Evolutionary conservation across 75 land plant genomes (phyloP).

Genomic region (Cunninghamia lanceolata): DNA sequence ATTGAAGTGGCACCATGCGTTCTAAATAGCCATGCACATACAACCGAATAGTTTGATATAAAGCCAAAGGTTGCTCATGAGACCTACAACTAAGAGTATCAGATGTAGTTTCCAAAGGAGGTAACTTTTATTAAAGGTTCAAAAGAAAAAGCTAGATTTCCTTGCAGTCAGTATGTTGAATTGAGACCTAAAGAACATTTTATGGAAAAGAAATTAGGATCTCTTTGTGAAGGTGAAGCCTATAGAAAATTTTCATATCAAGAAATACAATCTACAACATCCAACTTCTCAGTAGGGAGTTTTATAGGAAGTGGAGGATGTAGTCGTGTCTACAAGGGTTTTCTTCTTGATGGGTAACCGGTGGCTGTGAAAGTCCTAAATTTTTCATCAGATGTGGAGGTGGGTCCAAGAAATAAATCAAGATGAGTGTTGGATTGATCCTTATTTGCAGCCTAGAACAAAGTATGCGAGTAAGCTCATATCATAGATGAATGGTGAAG

Average conservation of each 20-base stretch:
- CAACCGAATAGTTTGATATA: not conserved
- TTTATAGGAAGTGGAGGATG: slow-evolving; percentile 80
- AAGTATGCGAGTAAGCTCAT: no score
- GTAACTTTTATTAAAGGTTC: not conserved
- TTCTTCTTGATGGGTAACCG: slow-evolving; percentile 28
- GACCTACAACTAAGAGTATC: not conserved
- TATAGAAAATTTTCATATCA: slow-evolving; percentile 57
- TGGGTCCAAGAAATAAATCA: no score
- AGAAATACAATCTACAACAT: slow-evolving; percentile 69
- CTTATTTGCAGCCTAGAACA: no score
- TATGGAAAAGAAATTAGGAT: slow-evolving; percentile 50
- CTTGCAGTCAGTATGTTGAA: slow-evolving; percentile 5
- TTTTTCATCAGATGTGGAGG: slow-evolving; percentile 33
- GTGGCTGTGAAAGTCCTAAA: slow-evolving; percentile 64
- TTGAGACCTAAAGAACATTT: not conserved
- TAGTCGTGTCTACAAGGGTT: slow-evolving; percentile 54
- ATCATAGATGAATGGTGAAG: no score
- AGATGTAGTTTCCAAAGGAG: not conserved
- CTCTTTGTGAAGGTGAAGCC: slow-evolving; percentile 48
- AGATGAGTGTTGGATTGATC: no score
- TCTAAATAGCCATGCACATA: slow-evolving; percentile 41
- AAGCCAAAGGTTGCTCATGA: not conserved
- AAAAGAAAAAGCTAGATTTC: not conserved
- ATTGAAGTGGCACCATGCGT: slow-evolving; percentile 75
- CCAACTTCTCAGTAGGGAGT: slow-evolving; percentile 73